phyloP scores from a whole-genome alignment of 129 eudicot species.

The carrot (Daucus carota) region DH1_v3.0 NC_030381.2:30514001-30514500 shows the following conservation, averaged over 20 bases:
- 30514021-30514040: slow-evolving; percentile 71
- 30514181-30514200: not conserved
- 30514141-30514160: slow-evolving; percentile 73
- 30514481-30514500: not conserved
- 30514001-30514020: slow-evolving; percentile 82
- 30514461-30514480: not conserved
- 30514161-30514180: slow-evolving; percentile 40
- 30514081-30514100: not conserved
- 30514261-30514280: slow-evolving; percentile 70
- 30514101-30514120: slow-evolving; percentile 37
- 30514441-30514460: not conserved
- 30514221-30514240: slow-evolving; percentile 45
- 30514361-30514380: not conserved
- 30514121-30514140: slow-evolving; percentile 91
- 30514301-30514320: not conserved
- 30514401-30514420: not conserved
- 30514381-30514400: not conserved
- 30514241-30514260: slow-evolving; percentile 89
- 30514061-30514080: not conserved
- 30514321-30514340: not conserved
- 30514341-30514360: not conserved
- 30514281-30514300: slow-evolving; percentile 56
- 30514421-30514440: not conserved
- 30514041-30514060: not conserved
- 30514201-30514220: not conserved